Evolutionary conservation across 768 basidiomycete species (phyloP).

Genomic region (Lepiota subincarnata): DNA sequence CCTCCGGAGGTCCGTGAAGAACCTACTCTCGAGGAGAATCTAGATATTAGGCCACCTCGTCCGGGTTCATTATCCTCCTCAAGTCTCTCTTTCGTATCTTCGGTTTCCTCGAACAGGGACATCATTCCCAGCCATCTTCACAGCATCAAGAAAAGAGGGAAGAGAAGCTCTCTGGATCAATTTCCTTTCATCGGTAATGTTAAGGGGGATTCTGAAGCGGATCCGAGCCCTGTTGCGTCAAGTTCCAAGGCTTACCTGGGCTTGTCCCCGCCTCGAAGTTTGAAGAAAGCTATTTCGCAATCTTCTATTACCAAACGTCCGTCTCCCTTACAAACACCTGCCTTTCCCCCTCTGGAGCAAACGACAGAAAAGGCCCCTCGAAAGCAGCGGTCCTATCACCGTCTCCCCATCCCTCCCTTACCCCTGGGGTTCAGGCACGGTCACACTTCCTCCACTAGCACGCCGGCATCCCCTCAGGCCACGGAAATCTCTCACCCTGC

Average conservation of each 20-base stretch:
- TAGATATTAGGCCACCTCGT: constrained; percentile 7
- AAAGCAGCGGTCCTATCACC: constrained; percentile 60
- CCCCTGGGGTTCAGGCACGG: constrained; percentile 34
- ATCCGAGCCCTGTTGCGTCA: constrained; percentile 15
- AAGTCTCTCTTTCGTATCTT: constrained; percentile 41
- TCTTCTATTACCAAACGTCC: constrained; percentile 42
- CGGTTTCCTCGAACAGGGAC: constrained; percentile 27
- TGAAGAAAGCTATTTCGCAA: constrained; percentile 57
- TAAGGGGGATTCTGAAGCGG: constrained; percentile 14
- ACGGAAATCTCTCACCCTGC: constrained; percentile 14
- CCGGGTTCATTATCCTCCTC: constrained; percentile 32
- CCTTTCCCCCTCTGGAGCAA: constrained; percentile 23
- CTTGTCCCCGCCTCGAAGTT: constrained; percentile 26
- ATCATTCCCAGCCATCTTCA: constrained; percentile 23
- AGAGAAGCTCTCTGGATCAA: constrained; percentile 21
- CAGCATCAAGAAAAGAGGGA: constrained; percentile 24
- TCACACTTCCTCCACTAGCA: constrained; percentile 21
- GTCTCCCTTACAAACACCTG: constrained; percentile 26
- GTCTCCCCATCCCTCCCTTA: constrained; percentile 49
- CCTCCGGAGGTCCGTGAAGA: constrained; percentile 23
- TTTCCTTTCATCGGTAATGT: constrained; percentile 20
- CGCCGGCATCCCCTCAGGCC: constrained; percentile 22
- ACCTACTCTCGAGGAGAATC: constrained; percentile 14
- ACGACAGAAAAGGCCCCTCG: constrained; percentile 28
- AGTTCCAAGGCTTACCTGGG: constrained; percentile 16